phyloP scores from a whole-genome alignment of 78 protist species.

The Speleostelium caveatum region DNA sequence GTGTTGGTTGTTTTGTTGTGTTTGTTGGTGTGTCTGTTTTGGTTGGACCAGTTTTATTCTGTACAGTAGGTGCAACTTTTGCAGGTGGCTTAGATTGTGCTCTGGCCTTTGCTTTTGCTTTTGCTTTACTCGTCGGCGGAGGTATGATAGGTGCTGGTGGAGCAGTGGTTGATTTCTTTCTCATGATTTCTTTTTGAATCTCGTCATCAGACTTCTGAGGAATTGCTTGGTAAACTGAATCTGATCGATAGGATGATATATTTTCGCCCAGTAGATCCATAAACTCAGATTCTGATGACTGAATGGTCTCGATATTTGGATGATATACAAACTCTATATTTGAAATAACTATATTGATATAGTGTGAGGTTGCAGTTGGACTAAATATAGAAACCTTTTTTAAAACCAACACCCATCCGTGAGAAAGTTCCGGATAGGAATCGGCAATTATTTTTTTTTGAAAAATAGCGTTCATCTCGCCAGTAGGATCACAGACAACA shows the following conservation, averaged over 20 bases:
- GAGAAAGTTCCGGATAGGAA: slow-evolving; percentile 24
- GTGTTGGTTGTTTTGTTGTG: not conserved
- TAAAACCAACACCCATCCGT: slow-evolving; percentile 52
- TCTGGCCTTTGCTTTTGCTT: not conserved
- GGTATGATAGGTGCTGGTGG: not conserved
- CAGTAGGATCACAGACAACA: slow-evolving; percentile 38
- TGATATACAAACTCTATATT: slow-evolving; percentile 52
- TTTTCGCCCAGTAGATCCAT: not conserved
- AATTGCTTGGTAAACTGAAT: slow-evolving; percentile 34
- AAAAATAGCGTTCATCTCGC: slow-evolving; percentile 44
- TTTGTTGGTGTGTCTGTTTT: not conserved
- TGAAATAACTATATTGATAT: slow-evolving; percentile 52
- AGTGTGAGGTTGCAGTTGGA: slow-evolving; percentile 49
- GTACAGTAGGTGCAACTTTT: not conserved
- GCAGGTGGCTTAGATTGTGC: not conserved
- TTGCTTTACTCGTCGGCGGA: not conserved
- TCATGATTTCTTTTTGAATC: slow-evolving; percentile 7
- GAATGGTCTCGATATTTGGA: not conserved
- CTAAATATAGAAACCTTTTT: slow-evolving; percentile 33
- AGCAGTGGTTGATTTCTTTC: not conserved
- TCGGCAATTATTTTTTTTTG: slow-evolving; percentile 42
- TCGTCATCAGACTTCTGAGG: slow-evolving; percentile 43
- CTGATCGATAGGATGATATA: slow-evolving; percentile 9
- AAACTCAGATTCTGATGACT: not conserved
- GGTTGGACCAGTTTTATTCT: no score